Evolutionary conservation across 768 basidiomycete genomes (phyloP), one percentile per base, ranked within the genome.

Genomic region (Zangia roseola): DNA sequence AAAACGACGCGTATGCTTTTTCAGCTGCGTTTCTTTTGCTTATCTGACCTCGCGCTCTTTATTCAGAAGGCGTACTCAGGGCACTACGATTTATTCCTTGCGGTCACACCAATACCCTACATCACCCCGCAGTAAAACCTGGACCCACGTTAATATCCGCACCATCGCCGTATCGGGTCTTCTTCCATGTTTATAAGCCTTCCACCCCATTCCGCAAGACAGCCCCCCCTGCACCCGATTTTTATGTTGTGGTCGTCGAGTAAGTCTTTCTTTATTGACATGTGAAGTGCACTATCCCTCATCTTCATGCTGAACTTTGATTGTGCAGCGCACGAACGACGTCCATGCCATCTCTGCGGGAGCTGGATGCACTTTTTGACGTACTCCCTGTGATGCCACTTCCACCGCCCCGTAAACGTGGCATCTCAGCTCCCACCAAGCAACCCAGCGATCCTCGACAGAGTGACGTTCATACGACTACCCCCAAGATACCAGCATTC

Each of bases 171-270:
- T 97, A 94, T 64, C 73, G 79, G 43, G 77, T 91, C 4, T 97
- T 97, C 70, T 98, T 77, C 68, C 87, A 97, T 60, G 74, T 92
- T 5, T 95, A 94, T 73, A 97, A 95, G 61, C 95, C 95, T 2
- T 83, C 82, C 7, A 91, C 91, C 0, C 76, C 88, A 8, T 95
- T 84, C 72, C 86, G 81, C 63, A 91, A 86, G 71, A 86, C 82
- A 0, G 70, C 79, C 1, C 89, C 87, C 6, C 83, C 86, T 6
- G 74, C 77, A 1, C 92, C 94, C 3, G 92, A 97, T 67, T 98
- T 92, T 68, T 78, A 84, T 43, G 70, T 97, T 17, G 89, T 90
- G 1, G 87, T 94, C 2, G 76, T 97, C 48, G 82, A 94, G 94
- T 95, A 55, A 58, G 84, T 71, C 20, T 7, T 24, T 5, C 19